A percentile compares a stretch with the other conserved stretches of the same genome.
Evolutionary conservation across 805 yeast species (phyloP).

Genomic region (Torulaspora indica): DNA sequence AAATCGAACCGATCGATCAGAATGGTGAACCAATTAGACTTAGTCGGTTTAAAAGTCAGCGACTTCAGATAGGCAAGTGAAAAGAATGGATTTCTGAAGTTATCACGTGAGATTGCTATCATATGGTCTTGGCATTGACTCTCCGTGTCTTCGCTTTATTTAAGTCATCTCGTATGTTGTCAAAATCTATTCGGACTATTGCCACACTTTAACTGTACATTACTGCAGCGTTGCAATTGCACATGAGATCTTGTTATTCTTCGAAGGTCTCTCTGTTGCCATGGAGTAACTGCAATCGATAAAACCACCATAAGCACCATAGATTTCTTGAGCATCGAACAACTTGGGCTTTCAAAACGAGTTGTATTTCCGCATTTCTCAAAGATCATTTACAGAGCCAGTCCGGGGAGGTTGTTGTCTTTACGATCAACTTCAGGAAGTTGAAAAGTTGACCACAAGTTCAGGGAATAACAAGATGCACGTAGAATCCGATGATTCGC

Average conservation of each 20-base stretch:
- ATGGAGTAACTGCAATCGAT: background rate
- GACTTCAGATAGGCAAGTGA: constrained; percentile 11
- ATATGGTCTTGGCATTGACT: background rate
- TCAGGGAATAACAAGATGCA: background rate
- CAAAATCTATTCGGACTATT: no score
- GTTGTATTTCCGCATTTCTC: background rate
- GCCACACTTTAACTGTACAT: background rate
- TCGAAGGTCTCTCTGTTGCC: background rate
- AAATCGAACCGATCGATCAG: constrained; percentile 65
- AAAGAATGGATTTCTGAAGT: background rate
- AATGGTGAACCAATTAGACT: constrained; percentile 52
- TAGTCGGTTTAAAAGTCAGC: constrained; percentile 66
- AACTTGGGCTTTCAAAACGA: background rate
- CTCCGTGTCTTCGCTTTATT: constrained; percentile 2
- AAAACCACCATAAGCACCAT: no score
- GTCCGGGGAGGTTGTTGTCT: background rate
- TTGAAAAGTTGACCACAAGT: background rate
- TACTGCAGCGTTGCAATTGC: background rate
- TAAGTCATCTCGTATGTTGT: no score
- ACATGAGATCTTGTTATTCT: background rate
- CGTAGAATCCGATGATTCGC: constrained; percentile 3
- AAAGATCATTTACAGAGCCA: background rate
- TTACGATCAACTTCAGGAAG: no score
- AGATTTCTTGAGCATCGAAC: background rate
- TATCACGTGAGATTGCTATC: constrained; percentile 3